Conservation (phyloP, 306 rosid genomes). For the Ammopiptanthus mongolicus region DNA sequence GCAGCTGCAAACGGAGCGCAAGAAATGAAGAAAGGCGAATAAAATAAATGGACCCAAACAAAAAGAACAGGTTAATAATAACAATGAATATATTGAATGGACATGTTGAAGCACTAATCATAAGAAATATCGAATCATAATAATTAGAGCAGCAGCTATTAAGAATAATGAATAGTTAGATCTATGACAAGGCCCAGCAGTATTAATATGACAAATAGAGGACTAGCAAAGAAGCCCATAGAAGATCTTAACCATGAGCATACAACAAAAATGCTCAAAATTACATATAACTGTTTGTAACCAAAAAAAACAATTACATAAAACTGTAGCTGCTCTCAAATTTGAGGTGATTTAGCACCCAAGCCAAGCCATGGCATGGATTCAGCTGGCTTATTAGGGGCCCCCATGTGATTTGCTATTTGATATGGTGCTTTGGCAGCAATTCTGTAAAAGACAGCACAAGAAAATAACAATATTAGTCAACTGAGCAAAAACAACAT, state of each 20-base stretch:
- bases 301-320: neutral
- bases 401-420: conserved; percentile 21
- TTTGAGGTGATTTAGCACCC: conserved; percentile 44
- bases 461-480: conserved; percentile 2
- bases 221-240: conserved; percentile 19
- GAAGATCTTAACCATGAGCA: conserved; percentile 9
- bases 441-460: conserved; percentile 45
- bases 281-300: neutral
- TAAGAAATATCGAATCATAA: neutral
- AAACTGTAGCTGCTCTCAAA: conserved; percentile 19
- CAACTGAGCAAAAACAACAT: neutral
- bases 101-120: neutral
- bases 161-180: conserved; percentile 39
- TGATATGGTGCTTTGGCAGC: conserved; percentile 67
- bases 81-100: conserved; percentile 12
- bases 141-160: conserved; percentile 31
- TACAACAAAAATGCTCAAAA: conserved; percentile 9
- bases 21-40: neutral
- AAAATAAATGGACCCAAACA: neutral
- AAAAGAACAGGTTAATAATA: neutral
- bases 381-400: conserved; percentile 36
- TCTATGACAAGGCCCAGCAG: conserved; percentile 23
- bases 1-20: no score
- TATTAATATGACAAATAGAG: conserved; percentile 4
- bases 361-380: conserved; percentile 70